Conservation (phyloP, 2,329 filamentous ascomycete genomes). For the Decorospora gaudefroyi region DNA sequence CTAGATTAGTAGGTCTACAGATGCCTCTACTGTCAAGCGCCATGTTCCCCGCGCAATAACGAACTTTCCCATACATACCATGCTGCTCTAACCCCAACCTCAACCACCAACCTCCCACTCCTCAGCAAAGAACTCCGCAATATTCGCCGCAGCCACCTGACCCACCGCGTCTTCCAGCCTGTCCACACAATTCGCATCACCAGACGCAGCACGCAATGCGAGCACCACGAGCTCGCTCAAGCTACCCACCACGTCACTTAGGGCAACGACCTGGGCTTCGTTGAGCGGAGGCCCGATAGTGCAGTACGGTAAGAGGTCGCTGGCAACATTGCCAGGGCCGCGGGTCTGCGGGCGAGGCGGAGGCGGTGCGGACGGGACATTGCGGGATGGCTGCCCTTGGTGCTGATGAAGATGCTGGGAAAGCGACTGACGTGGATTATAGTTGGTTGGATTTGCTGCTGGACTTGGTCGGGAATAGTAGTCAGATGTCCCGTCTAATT, state of each 20-base stretch:
- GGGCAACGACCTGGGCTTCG: conserved; percentile 32
- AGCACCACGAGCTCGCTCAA: conserved; percentile 40
- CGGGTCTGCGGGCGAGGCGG: conserved; percentile 1
- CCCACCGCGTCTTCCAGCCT: conserved; percentile 34
- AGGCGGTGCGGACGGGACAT: background rate
- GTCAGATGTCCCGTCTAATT: conserved; percentile 17
- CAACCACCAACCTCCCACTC: conserved; percentile 38
- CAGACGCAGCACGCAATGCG: conserved; percentile 28
- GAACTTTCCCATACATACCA: too few species aligned
- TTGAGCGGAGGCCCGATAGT: conserved; percentile 27
- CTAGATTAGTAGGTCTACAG: too few species aligned
- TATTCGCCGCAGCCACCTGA: conserved; percentile 15
- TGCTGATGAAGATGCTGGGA: conserved; percentile 3
- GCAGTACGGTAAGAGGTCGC: conserved; percentile 40
- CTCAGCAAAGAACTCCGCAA: conserved; percentile 42
- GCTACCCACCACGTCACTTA: conserved; percentile 43
- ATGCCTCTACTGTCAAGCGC: too few species aligned
- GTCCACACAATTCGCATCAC: conserved; percentile 14
- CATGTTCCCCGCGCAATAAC: too few species aligned
- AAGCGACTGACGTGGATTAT: background rate
- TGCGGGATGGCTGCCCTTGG: background rate
- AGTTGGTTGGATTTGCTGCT: background rate
- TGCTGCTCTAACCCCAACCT: too few species aligned
- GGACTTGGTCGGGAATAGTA: background rate
- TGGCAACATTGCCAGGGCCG: conserved; percentile 14